Evolutionary conservation across 2,329 filamentous ascomycete genomes (phyloP).

Genomic region (Trichoderma atrobrunneum): DNA sequence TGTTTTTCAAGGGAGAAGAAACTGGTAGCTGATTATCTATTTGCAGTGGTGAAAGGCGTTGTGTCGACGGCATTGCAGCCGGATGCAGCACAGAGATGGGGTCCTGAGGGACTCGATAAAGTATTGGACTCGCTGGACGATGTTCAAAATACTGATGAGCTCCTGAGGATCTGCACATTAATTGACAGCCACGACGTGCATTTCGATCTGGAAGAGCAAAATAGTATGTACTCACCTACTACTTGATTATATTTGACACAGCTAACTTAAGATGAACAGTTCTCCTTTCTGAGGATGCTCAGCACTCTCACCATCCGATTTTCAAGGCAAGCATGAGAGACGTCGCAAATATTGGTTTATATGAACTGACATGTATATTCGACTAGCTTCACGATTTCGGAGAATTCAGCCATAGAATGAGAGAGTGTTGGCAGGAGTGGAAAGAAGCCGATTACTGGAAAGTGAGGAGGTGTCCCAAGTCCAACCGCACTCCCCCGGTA

Average conservation of each 20-base stretch:
- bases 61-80: constrained; percentile 30
- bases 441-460: constrained; percentile 22
- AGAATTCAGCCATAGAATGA: constrained; percentile 26
- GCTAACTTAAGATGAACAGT: constrained; percentile 23
- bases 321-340: constrained; percentile 25
- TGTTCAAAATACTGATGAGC: neutral
- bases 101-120: constrained; percentile 5
- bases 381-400: constrained; percentile 31
- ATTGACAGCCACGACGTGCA: constrained; percentile 30
- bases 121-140: constrained; percentile 3
- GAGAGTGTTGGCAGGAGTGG: constrained; percentile 17
- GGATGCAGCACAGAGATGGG: neutral
- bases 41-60: constrained; percentile 29
- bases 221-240: constrained; percentile 24
- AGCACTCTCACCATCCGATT: constrained; percentile 24
- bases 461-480: constrained; percentile 23
- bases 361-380: neutral
- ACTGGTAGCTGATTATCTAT: constrained; percentile 6
- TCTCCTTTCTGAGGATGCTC: constrained; percentile 21
- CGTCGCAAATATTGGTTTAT: neutral
- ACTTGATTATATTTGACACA: neutral
- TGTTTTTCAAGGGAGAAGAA: neutral
- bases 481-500: constrained; percentile 27
- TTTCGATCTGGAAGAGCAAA: constrained; percentile 31
- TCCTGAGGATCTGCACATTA: constrained; percentile 8